phyloP scores from a whole-genome alignment of 2,329 filamentous ascomycete genomes.

The Biscogniauxia marginata region DNA sequence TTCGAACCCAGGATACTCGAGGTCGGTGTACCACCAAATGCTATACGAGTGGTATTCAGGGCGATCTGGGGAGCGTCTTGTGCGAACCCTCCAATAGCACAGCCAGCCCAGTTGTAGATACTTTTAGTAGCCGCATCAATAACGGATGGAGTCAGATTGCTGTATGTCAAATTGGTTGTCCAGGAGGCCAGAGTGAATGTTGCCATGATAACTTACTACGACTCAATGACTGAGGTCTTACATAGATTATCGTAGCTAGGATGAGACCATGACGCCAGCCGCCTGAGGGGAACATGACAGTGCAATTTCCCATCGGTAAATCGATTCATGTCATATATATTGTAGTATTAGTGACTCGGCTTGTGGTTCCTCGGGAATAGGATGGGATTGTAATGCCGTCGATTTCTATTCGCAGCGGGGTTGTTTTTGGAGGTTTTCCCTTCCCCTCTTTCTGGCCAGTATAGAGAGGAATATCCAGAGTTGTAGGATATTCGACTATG shows the following conservation, averaged over 20 bases:
- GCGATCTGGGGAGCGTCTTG: constrained; percentile 43
- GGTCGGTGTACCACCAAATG: constrained; percentile 32
- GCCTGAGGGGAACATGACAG: not conserved
- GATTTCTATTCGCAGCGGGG: not conserved
- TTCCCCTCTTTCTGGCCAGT: not conserved
- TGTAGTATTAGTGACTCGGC: not conserved
- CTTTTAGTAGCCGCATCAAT: constrained; percentile 43
- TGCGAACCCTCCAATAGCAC: constrained; percentile 48
- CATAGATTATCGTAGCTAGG: too few relatives aligned
- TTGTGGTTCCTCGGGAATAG: not conserved
- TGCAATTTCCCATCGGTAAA: not conserved
- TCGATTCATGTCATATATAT: not conserved
- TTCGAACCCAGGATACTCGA: constrained; percentile 34
- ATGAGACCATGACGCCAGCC: too few relatives aligned
- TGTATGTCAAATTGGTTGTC: constrained; percentile 41
- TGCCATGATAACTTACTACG: constrained; percentile 38
- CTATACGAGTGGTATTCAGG: constrained; percentile 25
- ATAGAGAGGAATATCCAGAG: not conserved
- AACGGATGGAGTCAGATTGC: constrained; percentile 40
- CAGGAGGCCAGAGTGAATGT: constrained; percentile 47
- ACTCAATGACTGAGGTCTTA: not conserved
- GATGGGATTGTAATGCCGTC: not conserved
- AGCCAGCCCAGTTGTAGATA: constrained; percentile 55
- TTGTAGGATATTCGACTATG: too few relatives aligned
- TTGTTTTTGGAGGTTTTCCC: not conserved